A percentile compares a stretch with the other conserved stretches of the same genome.
These are phyloP conservation scores for Castanopsis chinensis DNA, from an alignment of 306 rosid genomes.

Conservation along the genomic window DNA sequence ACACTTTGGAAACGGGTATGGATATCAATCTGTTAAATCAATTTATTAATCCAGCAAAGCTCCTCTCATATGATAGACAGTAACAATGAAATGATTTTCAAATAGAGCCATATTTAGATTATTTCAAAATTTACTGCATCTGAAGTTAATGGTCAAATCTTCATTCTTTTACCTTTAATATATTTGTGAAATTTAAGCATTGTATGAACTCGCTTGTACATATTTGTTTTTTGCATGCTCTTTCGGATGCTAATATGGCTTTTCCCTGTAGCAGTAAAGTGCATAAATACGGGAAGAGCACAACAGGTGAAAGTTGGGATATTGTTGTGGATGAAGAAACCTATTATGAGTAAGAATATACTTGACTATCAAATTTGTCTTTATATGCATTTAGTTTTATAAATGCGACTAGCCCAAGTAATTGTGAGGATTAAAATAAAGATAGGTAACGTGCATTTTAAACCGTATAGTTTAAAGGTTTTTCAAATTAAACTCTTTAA, in stretches of 20 bases:
- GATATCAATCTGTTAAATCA: slow-evolving; percentile 1
- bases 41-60: slow-evolving; percentile 12
- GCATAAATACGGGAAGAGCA: slow-evolving; percentile 96
- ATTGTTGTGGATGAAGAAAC: slow-evolving; percentile 92
- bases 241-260: slow-evolving; percentile 10
- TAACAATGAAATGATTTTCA: background rate
- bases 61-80: background rate
- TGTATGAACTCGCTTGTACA: background rate
- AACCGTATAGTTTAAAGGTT: too few relatives aligned
- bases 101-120: background rate
- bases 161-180: background rate
- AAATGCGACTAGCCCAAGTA: background rate
- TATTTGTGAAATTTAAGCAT: background rate
- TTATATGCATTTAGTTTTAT: background rate
- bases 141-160: background rate
- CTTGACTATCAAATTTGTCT: background rate
- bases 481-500: too few relatives aligned
- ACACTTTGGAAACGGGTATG: slow-evolving; percentile 97
- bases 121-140: background rate
- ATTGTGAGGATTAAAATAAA: background rate
- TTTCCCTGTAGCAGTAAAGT: slow-evolving; percentile 67
- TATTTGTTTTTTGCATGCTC: slow-evolving; percentile 8
- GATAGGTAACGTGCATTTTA: background rate
- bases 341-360: slow-evolving; percentile 72
- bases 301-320: slow-evolving; percentile 97